phyloP scores from a whole-genome alignment of 2,329 filamentous ascomycete species.

The Aspergillus pseudotamarii region DNA sequence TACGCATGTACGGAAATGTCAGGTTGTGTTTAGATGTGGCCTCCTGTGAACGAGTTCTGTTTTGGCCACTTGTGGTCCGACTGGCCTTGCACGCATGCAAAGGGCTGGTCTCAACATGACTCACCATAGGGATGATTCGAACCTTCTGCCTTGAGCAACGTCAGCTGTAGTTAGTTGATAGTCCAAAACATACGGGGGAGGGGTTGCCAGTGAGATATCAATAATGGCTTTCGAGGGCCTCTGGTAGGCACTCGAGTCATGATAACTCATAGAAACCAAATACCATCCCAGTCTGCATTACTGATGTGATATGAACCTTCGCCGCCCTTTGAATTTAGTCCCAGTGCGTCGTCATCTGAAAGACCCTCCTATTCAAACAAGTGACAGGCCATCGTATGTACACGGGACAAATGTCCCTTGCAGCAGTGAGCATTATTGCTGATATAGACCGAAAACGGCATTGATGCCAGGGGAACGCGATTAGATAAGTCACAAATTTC shows the following conservation, averaged over 20 bases:
- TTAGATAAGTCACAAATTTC: background rate
- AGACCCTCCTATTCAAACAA: background rate
- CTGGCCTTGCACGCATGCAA: background rate
- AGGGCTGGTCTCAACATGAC: background rate
- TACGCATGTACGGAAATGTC: background rate
- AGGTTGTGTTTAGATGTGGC: background rate
- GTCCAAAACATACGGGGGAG: background rate
- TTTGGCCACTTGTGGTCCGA: background rate
- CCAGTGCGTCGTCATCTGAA: background rate
- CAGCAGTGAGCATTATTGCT: background rate
- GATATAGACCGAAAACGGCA: conserved; percentile 1
- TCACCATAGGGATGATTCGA: background rate
- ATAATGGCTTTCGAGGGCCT: background rate
- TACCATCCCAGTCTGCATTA: background rate
- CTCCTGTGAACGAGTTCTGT: background rate
- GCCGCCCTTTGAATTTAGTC: background rate
- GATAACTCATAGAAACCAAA: background rate
- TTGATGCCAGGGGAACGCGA: background rate
- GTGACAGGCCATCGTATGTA: background rate
- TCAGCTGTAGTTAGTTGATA: background rate
- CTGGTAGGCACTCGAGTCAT: background rate
- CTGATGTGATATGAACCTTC: background rate
- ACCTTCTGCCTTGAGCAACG: background rate
- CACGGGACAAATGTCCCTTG: conserved; percentile 1
- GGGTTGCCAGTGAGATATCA: background rate